Evolutionary conservation across 2,329 filamentous ascomycete genomes (phyloP).

Genomic region (Colletotrichum sp.): DNA sequence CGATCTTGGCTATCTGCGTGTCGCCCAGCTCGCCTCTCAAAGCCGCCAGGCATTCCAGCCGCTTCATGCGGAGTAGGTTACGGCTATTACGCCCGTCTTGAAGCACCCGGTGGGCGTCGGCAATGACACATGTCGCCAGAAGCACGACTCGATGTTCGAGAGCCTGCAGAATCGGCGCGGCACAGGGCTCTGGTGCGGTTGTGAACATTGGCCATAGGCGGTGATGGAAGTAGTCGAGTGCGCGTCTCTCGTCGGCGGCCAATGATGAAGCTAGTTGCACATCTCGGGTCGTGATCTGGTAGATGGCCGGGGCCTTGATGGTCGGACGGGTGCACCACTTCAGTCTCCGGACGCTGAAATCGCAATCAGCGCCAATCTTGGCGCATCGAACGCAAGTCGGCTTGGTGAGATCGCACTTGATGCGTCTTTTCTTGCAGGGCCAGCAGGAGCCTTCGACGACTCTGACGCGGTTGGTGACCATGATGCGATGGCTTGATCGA

Average conservation of each 20-base stretch:
- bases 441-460: slow-evolving; percentile 41
- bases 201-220: slow-evolving; percentile 36
- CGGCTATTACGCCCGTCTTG: slow-evolving; percentile 32
- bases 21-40: slow-evolving; percentile 34
- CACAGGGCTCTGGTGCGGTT: slow-evolving; percentile 31
- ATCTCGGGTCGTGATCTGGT: slow-evolving; percentile 30
- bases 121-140: slow-evolving; percentile 34
- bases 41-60: slow-evolving; percentile 34
- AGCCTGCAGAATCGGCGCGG: slow-evolving; percentile 32
- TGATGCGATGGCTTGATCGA: not conserved
- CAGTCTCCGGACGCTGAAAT: slow-evolving; percentile 42
- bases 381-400: slow-evolving; percentile 36
- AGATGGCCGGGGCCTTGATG: slow-evolving; percentile 32
- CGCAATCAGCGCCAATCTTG: slow-evolving; percentile 16
- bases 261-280: slow-evolving; percentile 24
- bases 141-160: slow-evolving; percentile 36
- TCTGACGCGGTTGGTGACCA: not conserved
- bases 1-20: slow-evolving; percentile 22
- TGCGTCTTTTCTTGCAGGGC: slow-evolving; percentile 35
- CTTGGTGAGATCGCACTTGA: slow-evolving; percentile 38
- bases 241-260: slow-evolving; percentile 31
- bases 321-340: slow-evolving; percentile 45
- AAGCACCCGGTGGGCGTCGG: slow-evolving; percentile 34
- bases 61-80: slow-evolving; percentile 27
- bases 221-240: slow-evolving; percentile 35